Evolutionary conservation across 1,284 basidiomycete genomes (phyloP).

Genomic region (Mycena sp.): DNA sequence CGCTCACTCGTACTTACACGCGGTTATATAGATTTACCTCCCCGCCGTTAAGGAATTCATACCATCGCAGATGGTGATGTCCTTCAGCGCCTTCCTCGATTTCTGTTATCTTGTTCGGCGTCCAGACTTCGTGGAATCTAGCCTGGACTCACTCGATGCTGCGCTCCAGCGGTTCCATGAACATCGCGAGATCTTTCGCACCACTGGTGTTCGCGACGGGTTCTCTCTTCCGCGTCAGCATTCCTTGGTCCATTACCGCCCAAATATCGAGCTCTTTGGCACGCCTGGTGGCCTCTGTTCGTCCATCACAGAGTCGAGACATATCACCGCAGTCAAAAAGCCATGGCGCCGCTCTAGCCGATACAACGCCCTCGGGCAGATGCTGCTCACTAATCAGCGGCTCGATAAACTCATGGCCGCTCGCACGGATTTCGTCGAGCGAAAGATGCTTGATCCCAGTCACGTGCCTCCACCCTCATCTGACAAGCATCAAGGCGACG

Average conservation of each 20-base stretch:
- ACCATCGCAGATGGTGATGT: slow-evolving; percentile 33
- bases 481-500: no score
- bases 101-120: slow-evolving; percentile 45
- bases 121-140: slow-evolving; percentile 23
- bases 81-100: slow-evolving; percentile 40
- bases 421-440: not conserved
- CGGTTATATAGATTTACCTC: slow-evolving; percentile 38
- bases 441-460: slow-evolving; percentile 4
- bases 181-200: slow-evolving; percentile 41
- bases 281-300: not conserved
- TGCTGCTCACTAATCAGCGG: slow-evolving; percentile 4
- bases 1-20: no score
- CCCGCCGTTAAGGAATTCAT: slow-evolving; percentile 39
- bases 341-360: slow-evolving; percentile 13
- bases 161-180: slow-evolving; percentile 42
- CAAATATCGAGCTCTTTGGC: not conserved
- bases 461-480: not conserved
- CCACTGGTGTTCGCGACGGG: slow-evolving; percentile 32
- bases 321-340: slow-evolving; percentile 17
- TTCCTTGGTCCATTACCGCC: not conserved
- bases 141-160: slow-evolving; percentile 36
- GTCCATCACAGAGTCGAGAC: slow-evolving; percentile 8
- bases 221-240: slow-evolving; percentile 39
- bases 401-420: slow-evolving; percentile 1
- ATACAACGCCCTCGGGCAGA: slow-evolving; percentile 2